Evolutionary conservation across 2,329 filamentous ascomycete species (phyloP).

Genomic region (Chrysoporthe deuterocubensis): DNA sequence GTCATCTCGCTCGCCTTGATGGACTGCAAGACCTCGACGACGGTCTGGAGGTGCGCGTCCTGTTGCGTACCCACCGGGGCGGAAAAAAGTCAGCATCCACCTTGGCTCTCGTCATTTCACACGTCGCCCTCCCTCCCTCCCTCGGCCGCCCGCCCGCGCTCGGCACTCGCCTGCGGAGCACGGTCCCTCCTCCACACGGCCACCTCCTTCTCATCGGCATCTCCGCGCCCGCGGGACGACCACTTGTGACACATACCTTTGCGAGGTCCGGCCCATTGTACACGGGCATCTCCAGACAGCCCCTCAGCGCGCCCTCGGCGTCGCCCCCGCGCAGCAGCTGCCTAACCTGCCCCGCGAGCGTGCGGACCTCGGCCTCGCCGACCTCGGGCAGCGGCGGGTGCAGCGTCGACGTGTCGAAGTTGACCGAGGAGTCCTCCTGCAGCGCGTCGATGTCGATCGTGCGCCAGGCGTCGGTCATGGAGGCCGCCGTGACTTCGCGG

Average conservation of each 20-base stretch:
- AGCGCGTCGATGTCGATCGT: constrained; percentile 94
- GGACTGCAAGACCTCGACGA: constrained; percentile 91
- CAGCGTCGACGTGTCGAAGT: constrained; percentile 88
- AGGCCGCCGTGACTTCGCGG: constrained; percentile 64
- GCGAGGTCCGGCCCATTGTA: constrained; percentile 65
- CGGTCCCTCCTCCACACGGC: constrained; percentile 9
- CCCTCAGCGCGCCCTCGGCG: constrained; percentile 81
- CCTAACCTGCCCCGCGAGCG: constrained; percentile 78
- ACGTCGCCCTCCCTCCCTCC: constrained; percentile 13
- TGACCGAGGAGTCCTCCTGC: constrained; percentile 85
- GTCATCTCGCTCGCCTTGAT: constrained; percentile 97
- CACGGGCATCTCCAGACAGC: constrained; percentile 83
- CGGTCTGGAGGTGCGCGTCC: constrained; percentile 85
- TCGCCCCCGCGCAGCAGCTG: constrained; percentile 88
- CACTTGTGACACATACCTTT: constrained; percentile 50
- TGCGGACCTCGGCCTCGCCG: constrained; percentile 77
- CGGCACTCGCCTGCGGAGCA: constrained; percentile 23
- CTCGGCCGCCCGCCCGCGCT: not conserved
- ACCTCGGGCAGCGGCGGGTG: constrained; percentile 76
- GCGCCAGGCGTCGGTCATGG: constrained; percentile 71
- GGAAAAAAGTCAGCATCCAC: constrained; percentile 29
- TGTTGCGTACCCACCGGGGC: constrained; percentile 43
- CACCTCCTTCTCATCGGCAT: constrained; percentile 2
- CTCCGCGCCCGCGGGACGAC: not conserved
- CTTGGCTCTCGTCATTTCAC: constrained; percentile 4